Evolutionary conservation across 345 rosid genomes (phyloP), one percentile per base, ranked within the genome.

Genomic region (Salix dunnii): DNA sequence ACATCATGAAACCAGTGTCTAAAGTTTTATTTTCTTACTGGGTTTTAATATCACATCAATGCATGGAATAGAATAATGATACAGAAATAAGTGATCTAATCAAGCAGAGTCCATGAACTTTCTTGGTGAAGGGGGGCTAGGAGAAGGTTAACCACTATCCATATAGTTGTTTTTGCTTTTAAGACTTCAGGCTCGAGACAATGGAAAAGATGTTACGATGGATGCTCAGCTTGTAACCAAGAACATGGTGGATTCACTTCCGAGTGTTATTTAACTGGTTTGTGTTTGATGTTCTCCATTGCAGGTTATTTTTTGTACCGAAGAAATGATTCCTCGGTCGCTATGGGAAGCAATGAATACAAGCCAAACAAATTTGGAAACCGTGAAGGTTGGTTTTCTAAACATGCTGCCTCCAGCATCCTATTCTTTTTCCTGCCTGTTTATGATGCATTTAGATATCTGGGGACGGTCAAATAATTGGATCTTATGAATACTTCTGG

Each of bases 341-440:
- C 89, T 94, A 61, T 90, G 93, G 95, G 88, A 94, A 76, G 97
- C 92, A 69, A 84, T 94, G 68, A 82, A 88, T 83, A 91, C 88
- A 62, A 90, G 72, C 78, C 97, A 94, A 84, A 83, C 91, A 55
- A 86, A 91, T 81, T 68, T 90, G 76, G 86, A 80, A 73, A 74
- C 71, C 60, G 83, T 91, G 81, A 81, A 92, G 91, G 97, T 92
- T 75, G 36, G 53, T 23, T 40, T 71, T 43, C 60, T 74, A 10
- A 28, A 35, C 77, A 70, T 71, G 25, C 18, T 20, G 6, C 51
- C 51, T 63, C 68, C 7, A 14, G 33, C 25, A 23, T 13, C 67
- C 33, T 25, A 16, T 27, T 63, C 67, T 63, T 63, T 3, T 63
- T 27, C 9, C 3, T 58, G 17, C 16, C 33, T 25, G 33, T 11